Conservation (phyloP, 2,329 filamentous ascomycete species). For the Phialocephala sp. region DNA sequence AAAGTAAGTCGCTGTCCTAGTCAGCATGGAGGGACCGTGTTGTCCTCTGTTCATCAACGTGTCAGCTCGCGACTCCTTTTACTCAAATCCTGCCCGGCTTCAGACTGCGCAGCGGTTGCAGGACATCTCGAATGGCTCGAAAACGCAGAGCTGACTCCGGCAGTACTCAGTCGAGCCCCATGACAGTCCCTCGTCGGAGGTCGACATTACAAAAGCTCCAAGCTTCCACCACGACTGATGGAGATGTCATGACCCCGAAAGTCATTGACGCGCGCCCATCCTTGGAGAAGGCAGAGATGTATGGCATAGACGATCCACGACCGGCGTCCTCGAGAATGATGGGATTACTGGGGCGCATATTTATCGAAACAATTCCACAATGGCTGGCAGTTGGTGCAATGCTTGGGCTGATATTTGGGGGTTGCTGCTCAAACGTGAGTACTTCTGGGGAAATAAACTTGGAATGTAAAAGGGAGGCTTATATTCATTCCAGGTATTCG, state of each 20-base stretch:
- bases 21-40: constrained; percentile 29
- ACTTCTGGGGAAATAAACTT: constrained; percentile 15
- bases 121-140: constrained; percentile 38
- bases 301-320: constrained; percentile 59
- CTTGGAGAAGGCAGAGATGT: constrained; percentile 60
- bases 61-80: constrained; percentile 28
- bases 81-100: constrained; percentile 13
- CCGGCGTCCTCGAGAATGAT: constrained; percentile 56
- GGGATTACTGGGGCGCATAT: constrained; percentile 57
- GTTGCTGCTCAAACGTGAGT: constrained; percentile 90
- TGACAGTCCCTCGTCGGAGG: constrained; percentile 52
- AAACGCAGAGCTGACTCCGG: constrained; percentile 44
- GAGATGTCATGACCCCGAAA: constrained; percentile 50
- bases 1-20: constrained; percentile 19
- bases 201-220: constrained; percentile 51
- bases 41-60: constrained; percentile 28
- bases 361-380: constrained; percentile 64
- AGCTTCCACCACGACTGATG: constrained; percentile 49
- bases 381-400: constrained; percentile 71
- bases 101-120: constrained; percentile 14
- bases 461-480: constrained; percentile 30
- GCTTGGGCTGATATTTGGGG: constrained; percentile 88
- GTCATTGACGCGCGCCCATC: constrained; percentile 60
- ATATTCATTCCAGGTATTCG: constrained; percentile 74
- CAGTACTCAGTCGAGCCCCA: constrained; percentile 44